Percentiles rank a stretch among this genome's conserved stretches.
Evolutionary conservation across 1,139 yeast genomes (phyloP).

Genomic region (Magnusiomyces starmeri): DNA sequence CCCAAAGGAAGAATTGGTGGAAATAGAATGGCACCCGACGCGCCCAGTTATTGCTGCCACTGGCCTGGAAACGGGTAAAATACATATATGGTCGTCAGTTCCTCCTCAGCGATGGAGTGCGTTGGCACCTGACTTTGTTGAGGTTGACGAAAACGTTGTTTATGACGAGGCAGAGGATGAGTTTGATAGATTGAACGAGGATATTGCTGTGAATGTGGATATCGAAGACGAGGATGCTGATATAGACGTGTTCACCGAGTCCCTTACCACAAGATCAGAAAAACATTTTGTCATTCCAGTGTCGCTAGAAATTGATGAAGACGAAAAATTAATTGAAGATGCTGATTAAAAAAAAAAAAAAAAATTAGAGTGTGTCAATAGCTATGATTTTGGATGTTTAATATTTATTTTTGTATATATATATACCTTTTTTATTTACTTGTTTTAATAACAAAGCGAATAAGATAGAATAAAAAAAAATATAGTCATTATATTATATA

Average conservation of each 20-base stretch:
- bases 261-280: conserved; percentile 33
- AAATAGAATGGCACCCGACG: conserved; percentile 70
- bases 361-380: neutral
- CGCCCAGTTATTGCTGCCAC: conserved; percentile 77
- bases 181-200: conserved; percentile 78
- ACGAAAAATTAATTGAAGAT: neutral
- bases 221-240: conserved; percentile 60
- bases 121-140: conserved; percentile 92
- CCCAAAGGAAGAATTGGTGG: conserved; percentile 76
- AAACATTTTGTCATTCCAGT: conserved; percentile 32
- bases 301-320: conserved; percentile 25
- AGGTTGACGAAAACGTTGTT: conserved; percentile 84
- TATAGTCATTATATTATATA: neutral
- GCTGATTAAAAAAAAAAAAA: neutral
- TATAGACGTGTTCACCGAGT: conserved; percentile 62
- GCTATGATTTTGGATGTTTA: too few relatives aligned
- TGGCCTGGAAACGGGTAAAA: conserved; percentile 77
- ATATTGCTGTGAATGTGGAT: conserved; percentile 59
- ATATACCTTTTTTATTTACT: neutral
- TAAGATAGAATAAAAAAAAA: neutral
- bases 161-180: conserved; percentile 89
- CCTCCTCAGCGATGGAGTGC: conserved; percentile 96
- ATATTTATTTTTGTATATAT: too few relatives aligned
- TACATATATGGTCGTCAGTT: conserved; percentile 76
- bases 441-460: neutral